Evolutionary conservation across 192 early-diverging fungal species (phyloP).

Genomic region (Phlyctochytrium bullatum): DNA sequence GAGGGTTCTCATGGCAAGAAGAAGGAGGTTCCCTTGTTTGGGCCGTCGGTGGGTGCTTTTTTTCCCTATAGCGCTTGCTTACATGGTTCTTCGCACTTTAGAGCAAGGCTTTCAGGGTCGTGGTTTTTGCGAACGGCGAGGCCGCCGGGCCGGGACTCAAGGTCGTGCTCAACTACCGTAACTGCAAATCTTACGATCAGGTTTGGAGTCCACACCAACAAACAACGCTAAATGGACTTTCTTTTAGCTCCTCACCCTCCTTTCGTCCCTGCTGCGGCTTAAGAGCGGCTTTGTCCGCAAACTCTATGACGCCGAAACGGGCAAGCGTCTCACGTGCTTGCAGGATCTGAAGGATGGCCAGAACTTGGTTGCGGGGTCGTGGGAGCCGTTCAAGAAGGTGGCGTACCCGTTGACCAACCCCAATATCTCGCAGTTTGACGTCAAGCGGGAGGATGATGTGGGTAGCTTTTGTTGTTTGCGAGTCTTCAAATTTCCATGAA

Average conservation of each 20-base stretch:
- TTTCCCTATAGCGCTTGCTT: background rate
- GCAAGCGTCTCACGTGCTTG: conserved; percentile 31
- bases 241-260: conserved; percentile 12
- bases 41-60: conserved; percentile 31
- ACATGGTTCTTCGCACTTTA: conserved; percentile 13
- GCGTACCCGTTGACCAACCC: conserved; percentile 34
- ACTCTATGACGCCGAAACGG: conserved; percentile 48
- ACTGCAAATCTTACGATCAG: conserved; percentile 53
- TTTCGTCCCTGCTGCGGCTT: conserved; percentile 3
- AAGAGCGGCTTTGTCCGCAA: conserved; percentile 38
- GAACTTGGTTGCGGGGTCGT: conserved; percentile 38
- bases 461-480: conserved; percentile 19
- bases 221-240: background rate
- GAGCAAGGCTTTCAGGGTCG: conserved; percentile 52
- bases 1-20: background rate
- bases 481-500: background rate
- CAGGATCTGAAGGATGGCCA: conserved; percentile 42
- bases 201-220: conserved; percentile 19
- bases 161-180: conserved; percentile 49
- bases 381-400: conserved; percentile 31
- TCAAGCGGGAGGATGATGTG: background rate
- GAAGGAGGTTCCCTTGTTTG: conserved; percentile 27
- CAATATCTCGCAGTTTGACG: background rate
- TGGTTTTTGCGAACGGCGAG: conserved; percentile 49
- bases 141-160: conserved; percentile 27